These are phyloP conservation scores for Pythium inflatum DNA, from an alignment of 352 stramenopile genomes.

Conservation along the genomic window DNA sequence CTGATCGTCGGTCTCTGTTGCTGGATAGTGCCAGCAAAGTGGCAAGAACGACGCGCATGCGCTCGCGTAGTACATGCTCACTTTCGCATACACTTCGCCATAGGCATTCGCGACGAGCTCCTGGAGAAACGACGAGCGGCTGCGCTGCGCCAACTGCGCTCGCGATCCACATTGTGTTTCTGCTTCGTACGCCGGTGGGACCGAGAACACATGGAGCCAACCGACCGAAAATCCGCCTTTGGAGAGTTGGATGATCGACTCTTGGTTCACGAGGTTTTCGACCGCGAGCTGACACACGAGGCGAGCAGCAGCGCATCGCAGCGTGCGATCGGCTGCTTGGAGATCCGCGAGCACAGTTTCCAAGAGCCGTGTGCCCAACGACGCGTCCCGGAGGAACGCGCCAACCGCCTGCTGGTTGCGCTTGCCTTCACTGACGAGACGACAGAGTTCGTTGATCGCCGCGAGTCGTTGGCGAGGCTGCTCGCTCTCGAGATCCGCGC, in stretches of 20 bases:
- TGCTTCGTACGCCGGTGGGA: constrained; percentile 38
- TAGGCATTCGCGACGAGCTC: constrained; percentile 45
- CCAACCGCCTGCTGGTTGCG: constrained; percentile 46
- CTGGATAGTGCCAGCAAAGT: constrained; percentile 47
- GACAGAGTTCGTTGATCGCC: constrained; percentile 39
- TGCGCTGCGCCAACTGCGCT: constrained; percentile 22
- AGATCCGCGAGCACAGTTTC: constrained; percentile 45
- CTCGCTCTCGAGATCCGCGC: constrained; percentile 28
- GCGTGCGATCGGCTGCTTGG: constrained; percentile 40
- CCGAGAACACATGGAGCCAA: constrained; percentile 61
- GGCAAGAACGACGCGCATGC: constrained; percentile 51
- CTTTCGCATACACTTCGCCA: constrained; percentile 39
- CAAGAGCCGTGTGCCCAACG: constrained; percentile 17
- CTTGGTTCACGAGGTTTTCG: constrained; percentile 51
- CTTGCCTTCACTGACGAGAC: constrained; percentile 46
- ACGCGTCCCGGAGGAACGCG: constrained; percentile 40
- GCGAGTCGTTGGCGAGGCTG: constrained; percentile 41
- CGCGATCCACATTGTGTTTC: too few species aligned
- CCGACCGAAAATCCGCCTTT: constrained; percentile 44
- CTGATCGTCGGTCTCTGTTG: not conserved
- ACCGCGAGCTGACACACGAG: constrained; percentile 58
- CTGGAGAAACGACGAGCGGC: constrained; percentile 36
- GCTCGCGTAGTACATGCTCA: constrained; percentile 55
- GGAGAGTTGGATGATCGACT: constrained; percentile 34
- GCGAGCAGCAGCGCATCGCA: constrained; percentile 48